A percentile compares a stretch with the other conserved stretches of the same genome.
These are phyloP conservation scores for Gastrolobium bilobum DNA, from an alignment of 306 rosid genomes.

Conservation along the genomic window DNA sequence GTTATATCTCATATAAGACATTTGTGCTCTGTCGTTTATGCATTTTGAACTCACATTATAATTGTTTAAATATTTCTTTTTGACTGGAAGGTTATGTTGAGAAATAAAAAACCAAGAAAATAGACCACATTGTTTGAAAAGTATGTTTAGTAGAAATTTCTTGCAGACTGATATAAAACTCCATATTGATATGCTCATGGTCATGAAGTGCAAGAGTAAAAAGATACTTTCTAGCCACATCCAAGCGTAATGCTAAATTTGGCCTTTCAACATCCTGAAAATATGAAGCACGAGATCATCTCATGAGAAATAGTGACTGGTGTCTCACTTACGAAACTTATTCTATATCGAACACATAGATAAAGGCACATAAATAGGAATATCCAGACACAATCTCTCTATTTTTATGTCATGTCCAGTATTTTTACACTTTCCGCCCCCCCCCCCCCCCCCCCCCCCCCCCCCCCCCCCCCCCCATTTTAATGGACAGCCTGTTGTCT, in stretches of 20 bases:
- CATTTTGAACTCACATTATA: conserved; percentile 27
- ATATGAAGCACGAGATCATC: conserved; percentile 7
- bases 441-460: no score
- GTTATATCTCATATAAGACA: background rate
- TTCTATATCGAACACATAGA: background rate
- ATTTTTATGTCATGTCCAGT: background rate
- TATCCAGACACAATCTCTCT: background rate
- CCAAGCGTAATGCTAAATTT: background rate
- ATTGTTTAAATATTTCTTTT: background rate
- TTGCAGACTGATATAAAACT: conserved; percentile 13
- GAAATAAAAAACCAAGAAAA: background rate
- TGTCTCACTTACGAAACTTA: conserved; percentile 18
- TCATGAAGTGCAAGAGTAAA: conserved; percentile 1
- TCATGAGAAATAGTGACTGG: background rate
- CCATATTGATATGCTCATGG: conserved; percentile 9
- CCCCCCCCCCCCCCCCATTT: background rate
- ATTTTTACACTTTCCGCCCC: conserved; percentile 9
- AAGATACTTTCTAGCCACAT: conserved; percentile 11
- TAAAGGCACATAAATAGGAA: background rate
- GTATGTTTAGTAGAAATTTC: background rate
- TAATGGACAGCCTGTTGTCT: conserved; percentile 60
- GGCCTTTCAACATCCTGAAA: conserved; percentile 21
- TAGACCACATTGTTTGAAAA: background rate
- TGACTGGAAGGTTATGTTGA: background rate
- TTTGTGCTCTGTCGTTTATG: background rate